Base-by-base conservation (phyloP, 2,329 filamentous ascomycete species). In the Penicillium sp. region DNA sequence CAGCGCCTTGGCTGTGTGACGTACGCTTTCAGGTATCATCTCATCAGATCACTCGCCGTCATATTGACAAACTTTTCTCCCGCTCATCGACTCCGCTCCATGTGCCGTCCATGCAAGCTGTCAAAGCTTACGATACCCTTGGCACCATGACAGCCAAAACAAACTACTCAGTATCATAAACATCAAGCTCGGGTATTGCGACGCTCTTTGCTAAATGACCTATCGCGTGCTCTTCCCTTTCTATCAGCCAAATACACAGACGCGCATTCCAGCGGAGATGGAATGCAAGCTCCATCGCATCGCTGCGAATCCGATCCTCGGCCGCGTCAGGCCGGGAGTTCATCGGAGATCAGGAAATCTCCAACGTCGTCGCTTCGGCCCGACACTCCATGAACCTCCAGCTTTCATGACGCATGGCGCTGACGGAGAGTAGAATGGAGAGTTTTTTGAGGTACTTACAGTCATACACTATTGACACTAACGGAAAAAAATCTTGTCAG, bases 211-310 rank as follows among this genome's bases (percentile, higher is more conserved):
- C 40, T 26, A 22, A n/a, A 13, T 19, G 45, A 22, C 38, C 35
- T 25, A 13, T 51, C 52, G 33, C 43, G 49, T 35, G 16, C 42
- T 43, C 33, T 38, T n/a, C 10, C 37, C 22, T 14, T 26, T 30
- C 42, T 48, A 58, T 54, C 46, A 58, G 57, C 57, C 62, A 62
- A 62, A 60, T 40, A 52, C n/a, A 48, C 28, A 48, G 37, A 58
- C 51, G 57, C 62, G 60, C 60, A 64, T 62, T 16, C 13, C 35
- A 45, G 40, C 35, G 57, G 40, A 57, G 49, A 54, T 52, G 48
- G 51, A 37, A 22, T n/a, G 49, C 49, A 55, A 35, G 35, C 19
- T 6, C 8, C 28, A 52, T 33, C 5, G 38, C 11, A n/a, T 56
- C 7, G 30, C 19, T 45, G 22, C n/a, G 26, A 35, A 57, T 40